Percentiles rank a stretch among this genome's conserved stretches.
phyloP scores from a whole-genome alignment of 352 stramenopile species.

The Achlya hypogyna region DNA sequence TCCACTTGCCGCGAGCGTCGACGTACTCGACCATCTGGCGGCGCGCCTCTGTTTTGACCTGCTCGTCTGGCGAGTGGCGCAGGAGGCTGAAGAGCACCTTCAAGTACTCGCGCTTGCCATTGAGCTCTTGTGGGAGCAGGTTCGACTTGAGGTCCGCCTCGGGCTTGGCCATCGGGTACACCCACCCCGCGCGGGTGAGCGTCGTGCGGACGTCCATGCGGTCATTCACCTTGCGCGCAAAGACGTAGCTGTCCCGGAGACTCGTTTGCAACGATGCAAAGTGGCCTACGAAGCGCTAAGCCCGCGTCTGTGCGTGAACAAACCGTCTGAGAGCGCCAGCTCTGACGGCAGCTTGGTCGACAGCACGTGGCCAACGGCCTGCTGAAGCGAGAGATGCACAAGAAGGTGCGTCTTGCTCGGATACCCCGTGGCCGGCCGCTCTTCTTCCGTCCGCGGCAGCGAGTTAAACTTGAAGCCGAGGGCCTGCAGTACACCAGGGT shows the following conservation, averaged over 20 bases:
- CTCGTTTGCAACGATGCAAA: constrained; percentile 27
- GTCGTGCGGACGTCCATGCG: constrained; percentile 35
- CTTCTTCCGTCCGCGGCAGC: constrained; percentile 38
- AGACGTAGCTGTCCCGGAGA: constrained; percentile 61
- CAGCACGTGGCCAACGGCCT: constrained; percentile 57
- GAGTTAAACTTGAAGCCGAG: constrained; percentile 49
- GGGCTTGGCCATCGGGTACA: constrained; percentile 15
- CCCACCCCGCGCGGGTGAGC: constrained; percentile 14
- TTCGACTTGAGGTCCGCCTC: constrained; percentile 28
- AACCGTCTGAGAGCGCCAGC: constrained; percentile 49
- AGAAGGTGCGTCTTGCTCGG: constrained; percentile 57
- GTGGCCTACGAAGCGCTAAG: constrained; percentile 6
- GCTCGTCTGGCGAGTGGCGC: constrained; percentile 21
- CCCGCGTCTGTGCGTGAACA: not conserved
- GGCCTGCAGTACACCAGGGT: constrained; percentile 38
- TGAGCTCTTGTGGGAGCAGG: constrained; percentile 61
- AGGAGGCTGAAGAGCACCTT: constrained; percentile 61
- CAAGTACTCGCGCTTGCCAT: constrained; percentile 68
- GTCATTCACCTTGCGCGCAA: constrained; percentile 69
- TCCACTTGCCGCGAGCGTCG: not conserved
- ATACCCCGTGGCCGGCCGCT: constrained; percentile 44
- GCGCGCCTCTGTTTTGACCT: constrained; percentile 50
- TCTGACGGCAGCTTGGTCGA: constrained; percentile 31
- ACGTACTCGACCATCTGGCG: constrained; percentile 39
- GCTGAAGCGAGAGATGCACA: constrained; percentile 55